Conservation (phyloP, 768 basidiomycete genomes). For the Mycena crocata region DNA sequence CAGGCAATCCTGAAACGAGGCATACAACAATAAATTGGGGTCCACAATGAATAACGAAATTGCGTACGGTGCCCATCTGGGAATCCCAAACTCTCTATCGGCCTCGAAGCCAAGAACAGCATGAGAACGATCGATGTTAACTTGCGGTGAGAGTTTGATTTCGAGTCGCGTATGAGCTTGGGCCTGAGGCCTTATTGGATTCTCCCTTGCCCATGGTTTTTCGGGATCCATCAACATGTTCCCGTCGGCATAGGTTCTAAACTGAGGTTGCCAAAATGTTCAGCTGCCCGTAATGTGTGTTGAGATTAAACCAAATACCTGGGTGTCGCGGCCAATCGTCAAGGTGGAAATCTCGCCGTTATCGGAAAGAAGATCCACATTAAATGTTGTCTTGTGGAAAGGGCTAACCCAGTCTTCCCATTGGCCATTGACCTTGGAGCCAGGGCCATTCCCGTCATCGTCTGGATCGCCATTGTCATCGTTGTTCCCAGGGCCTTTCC, state of each 20-base stretch:
- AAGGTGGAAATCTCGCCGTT: background rate
- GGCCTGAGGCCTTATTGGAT: background rate
- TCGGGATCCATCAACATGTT: background rate
- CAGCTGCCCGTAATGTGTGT: background rate
- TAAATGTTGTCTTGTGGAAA: background rate
- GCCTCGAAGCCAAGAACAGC: background rate
- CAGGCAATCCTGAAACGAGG: background rate
- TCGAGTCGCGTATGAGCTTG: background rate
- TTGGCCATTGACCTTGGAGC: background rate
- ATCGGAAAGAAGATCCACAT: background rate
- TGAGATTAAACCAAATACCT: background rate
- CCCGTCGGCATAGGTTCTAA: background rate
- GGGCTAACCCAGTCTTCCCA: slow-evolving; percentile 13
- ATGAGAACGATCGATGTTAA: background rate
- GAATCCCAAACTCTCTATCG: background rate
- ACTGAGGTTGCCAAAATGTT: background rate
- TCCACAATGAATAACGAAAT: background rate
- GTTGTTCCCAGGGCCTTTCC: too few relatives aligned
- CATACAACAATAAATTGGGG: background rate
- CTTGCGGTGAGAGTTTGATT: background rate
- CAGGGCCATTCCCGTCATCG: background rate
- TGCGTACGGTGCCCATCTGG: background rate
- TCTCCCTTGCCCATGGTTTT: background rate
- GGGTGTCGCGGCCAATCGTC: background rate
- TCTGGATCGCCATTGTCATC: background rate